These are phyloP conservation scores for Metarhizium guizhouense DNA, from an alignment of 2,329 filamentous ascomycete genomes.

Conservation along the genomic window DNA sequence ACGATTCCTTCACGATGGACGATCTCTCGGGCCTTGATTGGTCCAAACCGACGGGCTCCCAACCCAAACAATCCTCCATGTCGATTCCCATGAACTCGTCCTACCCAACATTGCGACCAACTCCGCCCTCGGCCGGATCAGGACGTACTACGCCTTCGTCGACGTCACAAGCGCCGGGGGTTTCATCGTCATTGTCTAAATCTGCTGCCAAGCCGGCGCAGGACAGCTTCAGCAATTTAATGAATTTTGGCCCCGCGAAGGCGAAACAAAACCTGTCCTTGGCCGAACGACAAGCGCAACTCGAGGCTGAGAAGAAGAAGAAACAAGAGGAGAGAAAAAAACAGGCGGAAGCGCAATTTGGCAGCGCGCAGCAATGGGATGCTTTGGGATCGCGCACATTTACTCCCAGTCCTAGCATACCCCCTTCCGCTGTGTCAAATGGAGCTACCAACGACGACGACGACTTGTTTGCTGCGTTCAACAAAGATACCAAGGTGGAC, in stretches of 20 bases:
- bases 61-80: slow-evolving; percentile 23
- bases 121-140: slow-evolving; percentile 45
- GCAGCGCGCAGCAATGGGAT: slow-evolving; percentile 69
- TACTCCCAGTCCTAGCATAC: slow-evolving; percentile 25
- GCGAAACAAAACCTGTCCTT: slow-evolving; percentile 63
- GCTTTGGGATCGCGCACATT: slow-evolving; percentile 49
- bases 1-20: slow-evolving; percentile 38
- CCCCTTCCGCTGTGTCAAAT: slow-evolving; percentile 11
- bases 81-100: slow-evolving; percentile 29
- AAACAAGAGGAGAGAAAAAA: slow-evolving; percentile 68
- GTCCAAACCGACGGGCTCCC: slow-evolving; percentile 32
- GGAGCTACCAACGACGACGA: slow-evolving; percentile 29
- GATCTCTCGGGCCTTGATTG: slow-evolving; percentile 54
- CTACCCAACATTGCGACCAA: slow-evolving; percentile 45
- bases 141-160: slow-evolving; percentile 47
- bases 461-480: slow-evolving; percentile 60
- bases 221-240: slow-evolving; percentile 72
- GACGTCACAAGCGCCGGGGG: slow-evolving; percentile 35
- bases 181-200: slow-evolving; percentile 27
- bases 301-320: slow-evolving; percentile 55
- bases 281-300: slow-evolving; percentile 64
- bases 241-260: slow-evolving; percentile 50
- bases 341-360: slow-evolving; percentile 69
- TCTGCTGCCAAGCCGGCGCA: slow-evolving; percentile 40
- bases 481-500: slow-evolving; percentile 57